These are phyloP conservation scores for Glycyrrhiza uralensis DNA, from an alignment of 306 rosid genomes.

Conservation along the genomic window DNA sequence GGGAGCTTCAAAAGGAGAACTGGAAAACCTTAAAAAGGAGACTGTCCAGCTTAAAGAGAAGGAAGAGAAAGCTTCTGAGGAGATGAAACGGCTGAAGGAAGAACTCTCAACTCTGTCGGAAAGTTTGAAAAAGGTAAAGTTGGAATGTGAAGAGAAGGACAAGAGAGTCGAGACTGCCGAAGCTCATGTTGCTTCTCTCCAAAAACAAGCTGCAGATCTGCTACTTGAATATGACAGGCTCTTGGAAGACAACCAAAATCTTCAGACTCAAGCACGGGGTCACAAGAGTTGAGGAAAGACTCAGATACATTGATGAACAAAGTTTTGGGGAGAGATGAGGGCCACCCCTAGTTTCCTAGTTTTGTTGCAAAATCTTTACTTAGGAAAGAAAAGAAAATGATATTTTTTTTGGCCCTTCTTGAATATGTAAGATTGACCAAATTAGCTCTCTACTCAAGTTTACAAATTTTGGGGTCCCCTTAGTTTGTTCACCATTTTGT, in stretches of 20 bases:
- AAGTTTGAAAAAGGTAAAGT: constrained; percentile 60
- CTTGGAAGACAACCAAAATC: constrained; percentile 82
- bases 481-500: background rate
- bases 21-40: constrained; percentile 59
- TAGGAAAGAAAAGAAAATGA: background rate
- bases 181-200: constrained; percentile 68
- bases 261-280: constrained; percentile 56
- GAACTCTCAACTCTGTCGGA: constrained; percentile 40
- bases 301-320: background rate
- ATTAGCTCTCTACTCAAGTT: too few species aligned
- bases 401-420: constrained; percentile 14
- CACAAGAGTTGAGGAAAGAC: constrained; percentile 33
- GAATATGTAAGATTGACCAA: constrained; percentile 11
- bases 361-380: constrained; percentile 9
- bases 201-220: constrained; percentile 76
- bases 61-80: constrained; percentile 57
- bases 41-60: constrained; percentile 43
- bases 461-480: too few species aligned
- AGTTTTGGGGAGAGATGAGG: background rate
- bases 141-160: constrained; percentile 61
- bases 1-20: constrained; percentile 65
- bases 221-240: constrained; percentile 78
- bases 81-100: constrained; percentile 53
- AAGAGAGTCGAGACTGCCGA: constrained; percentile 64
- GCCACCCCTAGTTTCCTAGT: background rate